phyloP scores from a whole-genome alignment of 306 rosid species.

The Cucumis cinereus region DNA sequence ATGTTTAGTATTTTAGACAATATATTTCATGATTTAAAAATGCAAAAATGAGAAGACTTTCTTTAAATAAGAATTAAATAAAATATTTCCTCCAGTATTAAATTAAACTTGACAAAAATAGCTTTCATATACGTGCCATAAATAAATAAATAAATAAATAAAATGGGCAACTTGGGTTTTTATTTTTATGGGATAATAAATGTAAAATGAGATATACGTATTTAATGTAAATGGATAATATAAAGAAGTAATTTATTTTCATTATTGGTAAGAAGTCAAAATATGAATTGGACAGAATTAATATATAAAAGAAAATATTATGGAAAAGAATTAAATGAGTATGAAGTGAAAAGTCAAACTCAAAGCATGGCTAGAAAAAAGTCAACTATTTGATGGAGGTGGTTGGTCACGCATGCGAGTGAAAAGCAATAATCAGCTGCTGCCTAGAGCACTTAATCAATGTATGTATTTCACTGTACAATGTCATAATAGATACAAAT shows the following conservation, averaged over 20 bases:
- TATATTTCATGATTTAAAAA: too few relatives aligned
- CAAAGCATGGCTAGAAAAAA: neutral
- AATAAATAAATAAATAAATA: neutral
- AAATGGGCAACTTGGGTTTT: neutral
- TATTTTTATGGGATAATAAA: neutral
- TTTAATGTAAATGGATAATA: neutral
- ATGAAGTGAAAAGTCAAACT: neutral
- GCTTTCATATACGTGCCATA: neutral
- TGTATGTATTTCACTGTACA: too few relatives aligned
- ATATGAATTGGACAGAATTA: neutral
- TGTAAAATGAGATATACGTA: neutral
- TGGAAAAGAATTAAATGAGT: neutral
- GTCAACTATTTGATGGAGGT: neutral
- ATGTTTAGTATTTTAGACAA: too few relatives aligned
- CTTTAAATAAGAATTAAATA: too few relatives aligned
- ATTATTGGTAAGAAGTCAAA: neutral
- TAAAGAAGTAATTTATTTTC: neutral
- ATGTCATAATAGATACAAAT: too few relatives aligned
- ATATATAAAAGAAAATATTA: neutral
- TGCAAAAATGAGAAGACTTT: too few relatives aligned
- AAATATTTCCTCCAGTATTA: neutral
- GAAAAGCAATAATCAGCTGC: too few relatives aligned
- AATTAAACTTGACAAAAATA: neutral
- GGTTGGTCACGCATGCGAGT: neutral
- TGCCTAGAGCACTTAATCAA: too few relatives aligned